A percentile compares a stretch with the other conserved stretches of the same genome.
Conservation (phyloP, 345 rosid species). For the Excoecaria cochinchinensis region DNA sequence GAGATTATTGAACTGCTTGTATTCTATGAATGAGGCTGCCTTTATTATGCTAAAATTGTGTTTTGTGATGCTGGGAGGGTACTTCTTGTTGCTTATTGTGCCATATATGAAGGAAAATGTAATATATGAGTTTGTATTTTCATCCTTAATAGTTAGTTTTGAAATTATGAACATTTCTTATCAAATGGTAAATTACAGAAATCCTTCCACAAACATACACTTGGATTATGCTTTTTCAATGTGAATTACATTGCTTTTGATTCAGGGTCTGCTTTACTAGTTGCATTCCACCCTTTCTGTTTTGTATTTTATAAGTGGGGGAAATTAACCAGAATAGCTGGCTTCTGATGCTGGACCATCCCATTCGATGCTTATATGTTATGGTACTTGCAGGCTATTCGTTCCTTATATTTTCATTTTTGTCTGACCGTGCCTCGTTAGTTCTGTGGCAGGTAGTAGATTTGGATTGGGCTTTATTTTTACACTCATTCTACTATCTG, state of each 20-base stretch:
- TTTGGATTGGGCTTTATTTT: neutral
- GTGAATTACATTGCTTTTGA: too few species aligned
- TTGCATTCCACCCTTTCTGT: neutral
- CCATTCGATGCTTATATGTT: neutral
- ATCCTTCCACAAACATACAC: neutral
- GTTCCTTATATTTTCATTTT: neutral
- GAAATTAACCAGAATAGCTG: neutral
- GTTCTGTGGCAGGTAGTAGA: neutral
- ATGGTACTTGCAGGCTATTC: neutral
- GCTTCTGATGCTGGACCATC: neutral
- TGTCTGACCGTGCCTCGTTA: neutral
- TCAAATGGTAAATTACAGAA: neutral
- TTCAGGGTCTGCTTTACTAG: neutral
- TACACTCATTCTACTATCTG: neutral
- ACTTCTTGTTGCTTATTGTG: neutral
- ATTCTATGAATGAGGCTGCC: neutral
- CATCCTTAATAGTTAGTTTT: neutral
- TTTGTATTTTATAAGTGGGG: neutral
- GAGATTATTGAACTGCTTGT: neutral
- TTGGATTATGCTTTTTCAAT: too few species aligned
- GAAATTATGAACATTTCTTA: neutral
- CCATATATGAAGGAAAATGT: neutral
- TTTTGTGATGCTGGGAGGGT: neutral
- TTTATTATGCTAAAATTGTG: neutral
- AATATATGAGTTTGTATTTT: neutral